Conservation (phyloP, 768 basidiomycete species). For the Leccinum ochraceum region DNA sequence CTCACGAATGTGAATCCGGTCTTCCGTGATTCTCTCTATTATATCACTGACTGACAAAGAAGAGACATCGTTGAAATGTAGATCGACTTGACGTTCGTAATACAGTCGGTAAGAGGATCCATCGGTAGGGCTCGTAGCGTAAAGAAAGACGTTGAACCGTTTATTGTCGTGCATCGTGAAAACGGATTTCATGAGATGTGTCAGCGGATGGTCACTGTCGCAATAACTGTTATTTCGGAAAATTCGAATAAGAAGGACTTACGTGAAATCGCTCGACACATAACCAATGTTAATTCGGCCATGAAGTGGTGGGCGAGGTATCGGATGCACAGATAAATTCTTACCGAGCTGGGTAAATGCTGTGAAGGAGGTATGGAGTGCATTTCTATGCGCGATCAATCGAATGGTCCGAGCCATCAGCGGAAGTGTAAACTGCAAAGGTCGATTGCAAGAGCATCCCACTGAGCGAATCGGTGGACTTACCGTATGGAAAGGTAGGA, state of each 20-base stretch:
- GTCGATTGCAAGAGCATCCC: not conserved
- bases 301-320: constrained; percentile 41
- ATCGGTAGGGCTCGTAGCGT: constrained; percentile 51
- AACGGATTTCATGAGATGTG: constrained; percentile 54
- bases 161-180: constrained; percentile 44
- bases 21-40: constrained; percentile 39
- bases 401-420: constrained; percentile 42
- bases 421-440: constrained; percentile 47
- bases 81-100: constrained; percentile 41
- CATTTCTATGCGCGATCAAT: constrained; percentile 49
- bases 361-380: constrained; percentile 45
- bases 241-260: constrained; percentile 10
- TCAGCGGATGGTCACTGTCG: constrained; percentile 49
- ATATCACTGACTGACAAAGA: constrained; percentile 37
- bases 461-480: constrained; percentile 9
- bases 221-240: not conserved
- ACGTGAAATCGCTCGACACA: constrained; percentile 50
- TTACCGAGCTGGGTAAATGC: constrained; percentile 36
- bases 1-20: constrained; percentile 49
- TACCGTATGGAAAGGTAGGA: constrained; percentile 53
- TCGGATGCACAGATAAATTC: constrained; percentile 37
- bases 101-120: constrained; percentile 43
- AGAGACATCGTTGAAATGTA: constrained; percentile 45
- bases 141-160: constrained; percentile 45
- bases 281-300: constrained; percentile 49